phyloP scores from a whole-genome alignment of 1,139 yeast genomes.

The Lodderomyces orthopsilosis region DNA sequence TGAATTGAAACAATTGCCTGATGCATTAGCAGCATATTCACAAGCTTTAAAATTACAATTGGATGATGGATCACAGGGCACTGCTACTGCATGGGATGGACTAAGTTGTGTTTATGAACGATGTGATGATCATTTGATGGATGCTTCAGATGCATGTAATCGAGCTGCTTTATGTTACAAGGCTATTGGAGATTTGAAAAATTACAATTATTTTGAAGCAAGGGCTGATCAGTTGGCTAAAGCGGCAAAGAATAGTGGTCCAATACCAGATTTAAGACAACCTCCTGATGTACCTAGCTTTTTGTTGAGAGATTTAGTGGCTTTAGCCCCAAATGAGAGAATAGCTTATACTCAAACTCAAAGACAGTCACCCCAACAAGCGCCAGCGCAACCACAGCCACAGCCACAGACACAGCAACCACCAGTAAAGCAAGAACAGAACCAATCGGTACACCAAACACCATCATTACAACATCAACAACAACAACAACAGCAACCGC shows the following conservation, averaged over 20 bases:
- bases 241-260: conserved; percentile 43
- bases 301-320: conserved; percentile 47
- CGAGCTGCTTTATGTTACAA: conserved; percentile 52
- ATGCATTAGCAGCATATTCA: conserved; percentile 65
- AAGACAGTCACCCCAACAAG: conserved; percentile 11
- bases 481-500: conserved; percentile 15
- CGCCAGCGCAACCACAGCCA: conserved; percentile 11
- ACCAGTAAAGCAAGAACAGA: conserved; percentile 13
- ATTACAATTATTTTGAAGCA: conserved; percentile 40
- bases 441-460: conserved; percentile 13
- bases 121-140: conserved; percentile 57
- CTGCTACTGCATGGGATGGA: conserved; percentile 67
- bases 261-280: conserved; percentile 43
- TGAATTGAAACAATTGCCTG: conserved; percentile 58
- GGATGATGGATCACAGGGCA: conserved; percentile 48
- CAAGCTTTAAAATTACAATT: conserved; percentile 56
- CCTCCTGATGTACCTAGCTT: conserved; percentile 51
- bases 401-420: conserved; percentile 11
- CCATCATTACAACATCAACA: conserved; percentile 11
- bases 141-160: conserved; percentile 58
- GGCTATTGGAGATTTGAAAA: conserved; percentile 44
- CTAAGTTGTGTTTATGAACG: conserved; percentile 61
- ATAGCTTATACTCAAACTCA: conserved; percentile 35
- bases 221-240: conserved; percentile 40
- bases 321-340: conserved; percentile 41